Evolutionary conservation across 1,284 basidiomycete genomes (phyloP).

Genomic region (Flammula alnicola): DNA sequence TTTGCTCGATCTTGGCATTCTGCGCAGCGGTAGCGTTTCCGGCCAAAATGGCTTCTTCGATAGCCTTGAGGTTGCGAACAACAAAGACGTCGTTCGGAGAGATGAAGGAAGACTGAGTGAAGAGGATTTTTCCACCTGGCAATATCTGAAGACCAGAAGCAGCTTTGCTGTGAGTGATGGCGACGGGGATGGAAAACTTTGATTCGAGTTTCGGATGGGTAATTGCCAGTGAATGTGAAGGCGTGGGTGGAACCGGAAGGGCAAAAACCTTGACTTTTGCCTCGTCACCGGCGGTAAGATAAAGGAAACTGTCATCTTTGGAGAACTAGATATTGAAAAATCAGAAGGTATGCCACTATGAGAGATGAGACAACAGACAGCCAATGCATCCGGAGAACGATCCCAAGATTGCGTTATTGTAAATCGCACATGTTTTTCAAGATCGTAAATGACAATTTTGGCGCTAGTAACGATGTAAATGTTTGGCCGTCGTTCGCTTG

Average conservation of each 20-base stretch:
- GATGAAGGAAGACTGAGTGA: slow-evolving; percentile 70
- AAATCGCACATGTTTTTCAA: slow-evolving; percentile 66
- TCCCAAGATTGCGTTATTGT: slow-evolving; percentile 85
- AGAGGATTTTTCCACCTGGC: slow-evolving; percentile 62
- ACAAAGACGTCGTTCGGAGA: slow-evolving; percentile 78
- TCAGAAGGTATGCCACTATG: neutral
- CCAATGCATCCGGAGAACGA: slow-evolving; percentile 67
- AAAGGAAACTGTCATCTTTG: slow-evolving; percentile 69
- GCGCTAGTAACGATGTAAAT: slow-evolving; percentile 43
- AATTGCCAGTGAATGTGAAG: slow-evolving; percentile 51
- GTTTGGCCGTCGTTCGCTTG: slow-evolving; percentile 17
- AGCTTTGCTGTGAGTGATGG: slow-evolving; percentile 60
- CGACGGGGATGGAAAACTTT: slow-evolving; percentile 57
- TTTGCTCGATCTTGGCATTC: slow-evolving; percentile 43
- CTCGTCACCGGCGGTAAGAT: slow-evolving; percentile 76
- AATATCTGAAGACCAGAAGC: slow-evolving; percentile 67
- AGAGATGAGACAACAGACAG: slow-evolving; percentile 43
- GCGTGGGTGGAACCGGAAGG: slow-evolving; percentile 67
- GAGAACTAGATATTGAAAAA: slow-evolving; percentile 65
- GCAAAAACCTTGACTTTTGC: slow-evolving; percentile 78
- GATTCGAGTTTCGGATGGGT: slow-evolving; percentile 51
- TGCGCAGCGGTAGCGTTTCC: slow-evolving; percentile 29
- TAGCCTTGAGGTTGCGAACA: slow-evolving; percentile 48
- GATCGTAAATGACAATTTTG: slow-evolving; percentile 80
- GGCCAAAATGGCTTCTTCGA: slow-evolving; percentile 43